Evolutionary conservation across 768 basidiomycete species (phyloP), one percentile per base, ranked within the genome.

Genomic region (Russula foetens): DNA sequence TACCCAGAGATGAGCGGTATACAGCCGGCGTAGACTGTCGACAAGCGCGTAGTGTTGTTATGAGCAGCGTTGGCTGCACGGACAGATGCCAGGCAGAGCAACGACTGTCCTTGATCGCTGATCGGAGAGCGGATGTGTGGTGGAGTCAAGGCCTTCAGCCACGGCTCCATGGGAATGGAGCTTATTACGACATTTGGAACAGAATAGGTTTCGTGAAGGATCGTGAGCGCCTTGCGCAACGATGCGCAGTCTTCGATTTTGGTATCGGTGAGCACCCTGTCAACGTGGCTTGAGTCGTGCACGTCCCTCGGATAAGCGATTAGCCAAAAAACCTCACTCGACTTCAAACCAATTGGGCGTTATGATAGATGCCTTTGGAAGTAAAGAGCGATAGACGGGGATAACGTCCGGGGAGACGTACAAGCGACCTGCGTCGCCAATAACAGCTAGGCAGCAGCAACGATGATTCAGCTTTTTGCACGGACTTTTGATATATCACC

Each of bases 291-390:
- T 47, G 53, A 59, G 56, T 24, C 35, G 21, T 9, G 21, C 44
- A 29, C 6, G 17, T 53, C 12, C 21, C 31, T 12, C 44, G 28
- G 29, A 23, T 21, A 28, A 3, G 9, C 11, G 17, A 26, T 45
- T 46, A 28, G 48, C 17, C n/a, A 43, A 62, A 15, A 72, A n/a
- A n/a, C n/a, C 85, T 71, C 70, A 95, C 93, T 98, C 96, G 63
- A 88, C 90, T 76, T 99, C 97, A 67, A 94, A 99, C 84, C 94
- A 97, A 70, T 99, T 99, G 0, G 97, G 97, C 0, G 97, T 93
- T 65, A 98, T 98, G 50, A 98, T 85, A 0, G 90, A 90, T 3
- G 97, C 88, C n/a, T 84, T 74, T n/a, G 84, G 77, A 1, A 96
- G 77, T 75, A 94, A 81, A 44, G 79, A 75, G 48, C 85, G 83